Evolutionary conservation across 169 alveolate species (phyloP).

Genomic region (Eimeria acervulina): DNA sequence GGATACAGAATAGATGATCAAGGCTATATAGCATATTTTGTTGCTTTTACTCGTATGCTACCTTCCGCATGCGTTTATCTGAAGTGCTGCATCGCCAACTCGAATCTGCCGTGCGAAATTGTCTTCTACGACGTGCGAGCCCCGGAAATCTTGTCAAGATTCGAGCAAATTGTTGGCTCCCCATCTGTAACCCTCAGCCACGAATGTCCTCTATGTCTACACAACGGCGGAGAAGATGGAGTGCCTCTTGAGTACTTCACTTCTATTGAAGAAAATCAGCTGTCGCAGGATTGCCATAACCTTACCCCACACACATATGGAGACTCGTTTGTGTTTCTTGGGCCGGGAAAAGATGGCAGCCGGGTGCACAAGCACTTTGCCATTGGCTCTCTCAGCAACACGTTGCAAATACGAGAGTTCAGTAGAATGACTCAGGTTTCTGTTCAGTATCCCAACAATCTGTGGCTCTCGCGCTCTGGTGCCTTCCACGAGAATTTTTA

Average conservation of each 20-base stretch:
- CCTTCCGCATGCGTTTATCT: conserved; percentile 51
- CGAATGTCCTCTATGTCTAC: conserved; percentile 66
- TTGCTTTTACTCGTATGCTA: conserved; percentile 73
- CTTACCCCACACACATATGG: conserved; percentile 65
- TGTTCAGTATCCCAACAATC: conserved; percentile 69
- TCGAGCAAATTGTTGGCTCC: conserved; percentile 55
- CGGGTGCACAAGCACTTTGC: conserved; percentile 66
- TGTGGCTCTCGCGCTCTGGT: conserved; percentile 75
- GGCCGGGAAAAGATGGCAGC: conserved; percentile 66
- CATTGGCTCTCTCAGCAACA: conserved; percentile 69
- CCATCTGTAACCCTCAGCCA: conserved; percentile 50
- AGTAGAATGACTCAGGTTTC: conserved; percentile 67
- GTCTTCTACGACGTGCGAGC: conserved; percentile 63
- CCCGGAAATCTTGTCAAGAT: background rate
- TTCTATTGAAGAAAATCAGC: conserved; percentile 60
- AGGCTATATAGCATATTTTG: conserved; percentile 59
- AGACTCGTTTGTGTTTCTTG: conserved; percentile 65
- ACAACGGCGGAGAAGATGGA: conserved; percentile 67
- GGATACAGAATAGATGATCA: conserved; percentile 68
- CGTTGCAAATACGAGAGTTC: conserved; percentile 62
- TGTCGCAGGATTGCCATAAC: conserved; percentile 46
- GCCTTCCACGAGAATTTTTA: conserved; percentile 68
- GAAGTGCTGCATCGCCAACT: conserved; percentile 50
- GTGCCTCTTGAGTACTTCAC: conserved; percentile 65
- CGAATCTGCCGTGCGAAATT: conserved; percentile 66